Evolutionary conservation across 768 basidiomycete species (phyloP).

Genomic region (Wakefieldia striispora): DNA sequence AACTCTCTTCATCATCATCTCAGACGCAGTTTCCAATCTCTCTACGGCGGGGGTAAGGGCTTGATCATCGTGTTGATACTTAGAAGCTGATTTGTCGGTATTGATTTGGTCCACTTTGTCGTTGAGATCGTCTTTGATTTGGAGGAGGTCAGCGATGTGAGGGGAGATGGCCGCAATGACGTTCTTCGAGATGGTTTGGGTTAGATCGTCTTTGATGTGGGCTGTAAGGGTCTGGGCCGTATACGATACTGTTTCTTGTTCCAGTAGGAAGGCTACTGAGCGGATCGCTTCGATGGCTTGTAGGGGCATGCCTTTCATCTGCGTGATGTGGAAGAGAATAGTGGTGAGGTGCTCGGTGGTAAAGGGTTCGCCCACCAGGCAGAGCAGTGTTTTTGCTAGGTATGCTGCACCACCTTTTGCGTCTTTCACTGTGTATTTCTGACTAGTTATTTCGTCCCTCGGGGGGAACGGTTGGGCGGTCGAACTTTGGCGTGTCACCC

Average conservation of each 20-base stretch:
- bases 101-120: no score
- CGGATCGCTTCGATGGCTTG: neutral
- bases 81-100: no score
- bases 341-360: neutral
- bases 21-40: no score
- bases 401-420: neutral
- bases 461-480: no score
- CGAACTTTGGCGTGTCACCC: no score
- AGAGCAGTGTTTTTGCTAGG: neutral
- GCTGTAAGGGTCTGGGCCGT: no score
- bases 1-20: no score
- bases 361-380: neutral
- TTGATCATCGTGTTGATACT: no score
- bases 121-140: neutral
- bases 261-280: neutral
- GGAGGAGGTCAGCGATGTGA: neutral
- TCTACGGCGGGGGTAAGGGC: no score
- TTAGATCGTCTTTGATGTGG: neutral
- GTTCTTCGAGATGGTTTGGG: neutral
- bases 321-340: neutral
- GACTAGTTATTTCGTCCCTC: no score
- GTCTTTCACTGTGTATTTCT: slow-evolving; percentile 2
- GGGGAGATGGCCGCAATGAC: neutral
- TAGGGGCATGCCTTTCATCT: neutral
- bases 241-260: neutral